Conservation (phyloP, 2,329 filamentous ascomycete genomes). For the Talaromyces sp. region DNA sequence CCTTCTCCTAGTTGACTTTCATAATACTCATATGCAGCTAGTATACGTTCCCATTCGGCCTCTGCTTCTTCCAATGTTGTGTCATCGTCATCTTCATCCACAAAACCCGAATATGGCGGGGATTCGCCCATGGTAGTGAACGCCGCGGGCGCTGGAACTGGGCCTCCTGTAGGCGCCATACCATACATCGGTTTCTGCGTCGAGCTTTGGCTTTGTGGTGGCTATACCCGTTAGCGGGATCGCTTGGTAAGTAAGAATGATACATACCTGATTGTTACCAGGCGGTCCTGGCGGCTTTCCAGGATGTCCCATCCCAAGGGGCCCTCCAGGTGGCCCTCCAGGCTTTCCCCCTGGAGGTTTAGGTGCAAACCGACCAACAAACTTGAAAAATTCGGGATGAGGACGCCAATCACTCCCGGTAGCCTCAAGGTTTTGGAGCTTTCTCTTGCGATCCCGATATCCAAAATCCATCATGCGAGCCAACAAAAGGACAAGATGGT, state of each 20-base stretch:
- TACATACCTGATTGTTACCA: neutral
- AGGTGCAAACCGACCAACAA: constrained; percentile 32
- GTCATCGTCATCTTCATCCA: constrained; percentile 56
- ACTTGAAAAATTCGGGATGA: constrained; percentile 47
- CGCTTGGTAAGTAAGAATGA: neutral
- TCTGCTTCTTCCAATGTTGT: constrained; percentile 66
- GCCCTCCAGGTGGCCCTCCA: constrained; percentile 3
- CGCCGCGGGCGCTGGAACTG: constrained; percentile 46
- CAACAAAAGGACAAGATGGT: constrained; percentile 79
- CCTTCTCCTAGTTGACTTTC: constrained; percentile 64
- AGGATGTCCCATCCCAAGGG: constrained; percentile 4
- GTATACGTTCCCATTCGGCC: constrained; percentile 66
- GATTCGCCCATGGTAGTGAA: constrained; percentile 45
- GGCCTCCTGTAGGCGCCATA: constrained; percentile 46
- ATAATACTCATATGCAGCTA: constrained; percentile 41
- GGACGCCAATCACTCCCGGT: constrained; percentile 59
- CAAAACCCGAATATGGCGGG: constrained; percentile 29
- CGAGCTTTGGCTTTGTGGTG: neutral
- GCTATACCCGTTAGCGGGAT: neutral
- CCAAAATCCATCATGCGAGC: constrained; percentile 77
- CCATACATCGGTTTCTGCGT: constrained; percentile 43
- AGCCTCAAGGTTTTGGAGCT: constrained; percentile 63
- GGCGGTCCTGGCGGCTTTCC: neutral
- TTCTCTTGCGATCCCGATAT: constrained; percentile 72
- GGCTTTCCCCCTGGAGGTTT: constrained; percentile 13